Evolutionary conservation across 306 rosid species (phyloP).

Genomic region (Mimosa pudica): DNA sequence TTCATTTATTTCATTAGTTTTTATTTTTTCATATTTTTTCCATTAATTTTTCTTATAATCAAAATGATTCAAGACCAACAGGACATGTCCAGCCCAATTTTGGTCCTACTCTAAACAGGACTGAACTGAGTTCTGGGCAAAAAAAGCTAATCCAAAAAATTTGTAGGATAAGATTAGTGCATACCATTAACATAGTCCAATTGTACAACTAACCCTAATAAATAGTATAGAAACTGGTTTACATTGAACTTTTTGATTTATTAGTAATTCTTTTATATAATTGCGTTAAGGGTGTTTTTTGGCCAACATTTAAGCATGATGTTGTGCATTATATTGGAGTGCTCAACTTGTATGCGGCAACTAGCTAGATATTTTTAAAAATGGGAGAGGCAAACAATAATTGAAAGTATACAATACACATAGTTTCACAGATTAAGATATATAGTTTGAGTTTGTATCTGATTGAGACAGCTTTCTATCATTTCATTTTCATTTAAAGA

Average conservation of each 20-base stretch:
- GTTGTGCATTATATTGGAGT: neutral
- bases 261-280: neutral
- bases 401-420: neutral
- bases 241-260: neutral
- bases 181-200: no score
- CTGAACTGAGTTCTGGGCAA: no score
- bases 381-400: neutral
- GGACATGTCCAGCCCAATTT: no score
- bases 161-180: no score
- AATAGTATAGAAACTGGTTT: no score
- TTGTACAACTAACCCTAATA: no score
- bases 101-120: no score
- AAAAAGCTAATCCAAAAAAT: no score
- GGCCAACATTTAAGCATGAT: neutral
- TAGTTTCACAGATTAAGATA: neutral
- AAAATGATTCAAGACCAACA: no score
- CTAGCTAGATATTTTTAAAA: neutral
- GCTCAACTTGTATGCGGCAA: neutral
- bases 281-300: neutral
- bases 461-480: neutral
- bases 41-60: no score
- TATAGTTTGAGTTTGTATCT: neutral
- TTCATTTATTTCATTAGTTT: no score
- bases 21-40: no score
- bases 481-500: neutral